phyloP scores from a whole-genome alignment of 768 basidiomycete genomes.

The Podaxis rugospora region DNA sequence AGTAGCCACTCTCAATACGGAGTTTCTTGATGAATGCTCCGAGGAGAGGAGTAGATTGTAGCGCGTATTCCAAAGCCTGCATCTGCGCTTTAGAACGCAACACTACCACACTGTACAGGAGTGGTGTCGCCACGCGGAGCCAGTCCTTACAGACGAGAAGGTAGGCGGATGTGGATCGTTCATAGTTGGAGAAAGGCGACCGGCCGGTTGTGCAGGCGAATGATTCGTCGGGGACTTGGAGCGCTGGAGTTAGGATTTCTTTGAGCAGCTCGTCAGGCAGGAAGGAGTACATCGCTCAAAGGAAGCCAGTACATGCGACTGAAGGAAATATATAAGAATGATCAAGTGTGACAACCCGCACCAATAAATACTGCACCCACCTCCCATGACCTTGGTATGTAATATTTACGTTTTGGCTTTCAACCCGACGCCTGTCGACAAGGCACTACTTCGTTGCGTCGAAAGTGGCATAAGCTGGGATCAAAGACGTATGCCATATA shows the following conservation, averaged over 20 bases:
- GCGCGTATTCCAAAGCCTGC: conserved; percentile 13
- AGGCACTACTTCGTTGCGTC: too few species aligned
- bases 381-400: too few species aligned
- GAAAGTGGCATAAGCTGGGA: too few species aligned
- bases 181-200: conserved; percentile 5
- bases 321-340: neutral
- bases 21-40: conserved; percentile 21
- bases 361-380: too few species aligned
- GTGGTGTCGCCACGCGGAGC: conserved; percentile 20
- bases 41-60: conserved; percentile 14
- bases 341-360: neutral
- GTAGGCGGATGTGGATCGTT: conserved; percentile 6
- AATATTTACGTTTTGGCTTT: too few species aligned
- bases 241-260: conserved; percentile 11
- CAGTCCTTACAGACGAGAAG: conserved; percentile 20
- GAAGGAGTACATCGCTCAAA: neutral
- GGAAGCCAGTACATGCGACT: neutral
- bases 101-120: conserved; percentile 21
- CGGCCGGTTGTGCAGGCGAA: neutral
- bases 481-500: too few species aligned
- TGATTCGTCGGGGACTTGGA: conserved; percentile 11
- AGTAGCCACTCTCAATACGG: conserved; percentile 20
- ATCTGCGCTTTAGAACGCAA: conserved; percentile 21
- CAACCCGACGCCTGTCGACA: too few species aligned
- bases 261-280: conserved; percentile 11